Conservation (phyloP, 208 protist genomes). For the Acanthamoeba lugdunensis region DNA sequence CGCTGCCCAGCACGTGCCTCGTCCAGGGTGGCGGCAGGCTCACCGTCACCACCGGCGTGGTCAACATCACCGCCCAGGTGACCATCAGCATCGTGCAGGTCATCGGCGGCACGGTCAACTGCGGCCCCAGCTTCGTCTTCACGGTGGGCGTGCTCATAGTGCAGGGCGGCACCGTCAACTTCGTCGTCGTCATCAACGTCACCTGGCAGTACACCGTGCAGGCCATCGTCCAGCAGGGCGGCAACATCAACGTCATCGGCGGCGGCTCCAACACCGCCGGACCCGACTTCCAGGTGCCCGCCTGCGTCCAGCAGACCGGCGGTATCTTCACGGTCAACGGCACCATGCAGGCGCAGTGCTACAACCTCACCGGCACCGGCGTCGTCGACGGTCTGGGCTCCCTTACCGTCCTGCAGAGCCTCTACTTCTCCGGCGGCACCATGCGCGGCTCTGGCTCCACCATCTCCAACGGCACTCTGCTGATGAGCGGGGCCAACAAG, state of each 20-base stretch:
- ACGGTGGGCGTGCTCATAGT: constrained; percentile 56
- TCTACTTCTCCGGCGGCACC: constrained; percentile 32
- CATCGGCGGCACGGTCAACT: constrained; percentile 66
- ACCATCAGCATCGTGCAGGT: constrained; percentile 61
- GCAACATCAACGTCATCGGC: constrained; percentile 32
- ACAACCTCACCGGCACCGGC: constrained; percentile 50
- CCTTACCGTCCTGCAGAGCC: not conserved
- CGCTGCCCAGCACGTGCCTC: not conserved
- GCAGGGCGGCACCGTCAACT: constrained; percentile 47
- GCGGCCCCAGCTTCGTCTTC: constrained; percentile 43
- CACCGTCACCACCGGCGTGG: constrained; percentile 28
- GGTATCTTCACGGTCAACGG: constrained; percentile 36
- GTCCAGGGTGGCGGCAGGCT: constrained; percentile 58
- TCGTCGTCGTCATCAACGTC: constrained; percentile 36
- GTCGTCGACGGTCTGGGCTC: constrained; percentile 9
- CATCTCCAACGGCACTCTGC: constrained; percentile 15
- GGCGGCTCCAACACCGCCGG: not conserved
- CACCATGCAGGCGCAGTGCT: constrained; percentile 39
- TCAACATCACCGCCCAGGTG: constrained; percentile 32
- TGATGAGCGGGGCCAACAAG: not conserved
- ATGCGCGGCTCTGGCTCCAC: constrained; percentile 59
- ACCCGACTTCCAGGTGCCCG: constrained; percentile 3
- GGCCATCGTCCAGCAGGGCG: constrained; percentile 55
- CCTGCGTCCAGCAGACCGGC: constrained; percentile 18
- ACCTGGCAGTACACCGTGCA: constrained; percentile 52